Evolutionary conservation across 2,329 filamentous ascomycete genomes (phyloP).

Genomic region (Penicillium sp.): DNA sequence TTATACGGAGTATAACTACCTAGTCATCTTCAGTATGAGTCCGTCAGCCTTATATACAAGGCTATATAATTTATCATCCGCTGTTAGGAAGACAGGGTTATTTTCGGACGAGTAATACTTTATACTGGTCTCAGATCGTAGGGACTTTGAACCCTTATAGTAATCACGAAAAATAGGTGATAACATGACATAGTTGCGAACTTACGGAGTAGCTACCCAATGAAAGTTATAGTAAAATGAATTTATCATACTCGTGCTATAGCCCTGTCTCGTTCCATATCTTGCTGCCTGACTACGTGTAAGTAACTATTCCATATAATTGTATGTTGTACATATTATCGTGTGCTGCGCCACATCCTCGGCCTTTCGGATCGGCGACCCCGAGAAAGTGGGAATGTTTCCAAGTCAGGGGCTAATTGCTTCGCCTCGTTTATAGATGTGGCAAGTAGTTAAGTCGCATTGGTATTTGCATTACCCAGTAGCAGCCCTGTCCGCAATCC

Average conservation of each 20-base stretch:
- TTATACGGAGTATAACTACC: too few species aligned
- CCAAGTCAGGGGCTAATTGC: not conserved
- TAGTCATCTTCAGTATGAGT: too few species aligned
- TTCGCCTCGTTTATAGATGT: not conserved
- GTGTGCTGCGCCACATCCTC: not conserved
- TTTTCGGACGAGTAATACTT: slow-evolving; percentile 27
- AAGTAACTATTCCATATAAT: too few species aligned
- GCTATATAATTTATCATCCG: not conserved
- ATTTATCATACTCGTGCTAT: not conserved
- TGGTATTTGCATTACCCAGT: not conserved
- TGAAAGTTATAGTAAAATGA: not conserved
- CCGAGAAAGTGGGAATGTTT: not conserved
- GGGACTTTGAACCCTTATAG: slow-evolving; percentile 24
- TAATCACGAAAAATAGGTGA: not conserved
- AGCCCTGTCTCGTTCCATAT: not conserved
- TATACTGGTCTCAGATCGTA: slow-evolving; percentile 28
- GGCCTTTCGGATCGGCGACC: not conserved
- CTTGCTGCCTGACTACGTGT: not conserved
- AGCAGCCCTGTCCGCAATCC: not conserved
- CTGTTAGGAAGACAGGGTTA: slow-evolving; percentile 29
- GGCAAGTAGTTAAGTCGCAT: not conserved
- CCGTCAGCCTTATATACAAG: too few species aligned
- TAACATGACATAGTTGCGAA: not conserved
- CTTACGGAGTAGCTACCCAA: not conserved
- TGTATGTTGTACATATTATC: not conserved